A percentile compares a stretch with the other conserved stretches of the same genome.
phyloP scores from a whole-genome alignment of 1,284 basidiomycete genomes.

The Rugiboletus extremiorientalis region DNA sequence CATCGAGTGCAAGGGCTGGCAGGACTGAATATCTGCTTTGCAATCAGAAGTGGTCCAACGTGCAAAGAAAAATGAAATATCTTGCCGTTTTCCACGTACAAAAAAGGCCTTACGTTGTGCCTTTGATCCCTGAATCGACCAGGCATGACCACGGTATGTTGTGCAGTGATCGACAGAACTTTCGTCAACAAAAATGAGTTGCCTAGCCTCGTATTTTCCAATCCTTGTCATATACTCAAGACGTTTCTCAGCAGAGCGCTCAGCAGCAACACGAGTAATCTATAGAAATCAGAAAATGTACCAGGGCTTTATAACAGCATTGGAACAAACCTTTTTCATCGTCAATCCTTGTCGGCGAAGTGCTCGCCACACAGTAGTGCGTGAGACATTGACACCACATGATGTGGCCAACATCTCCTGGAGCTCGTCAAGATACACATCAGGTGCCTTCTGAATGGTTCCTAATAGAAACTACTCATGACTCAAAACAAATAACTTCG shows the following conservation, averaged over 20 bases:
- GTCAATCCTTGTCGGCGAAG: slow-evolving; percentile 17
- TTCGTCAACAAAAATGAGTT: background rate
- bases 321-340: slow-evolving; percentile 25
- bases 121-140: background rate
- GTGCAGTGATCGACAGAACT: background rate
- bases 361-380: slow-evolving; percentile 19
- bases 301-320: too few species aligned
- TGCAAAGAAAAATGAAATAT: too few species aligned
- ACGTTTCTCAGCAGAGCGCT: background rate
- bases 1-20: too few species aligned
- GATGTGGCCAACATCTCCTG: background rate
- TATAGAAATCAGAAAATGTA: too few species aligned
- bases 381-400: slow-evolving; percentile 1
- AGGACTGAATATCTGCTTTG: too few species aligned
- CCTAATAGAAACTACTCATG: background rate
- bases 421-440: background rate
- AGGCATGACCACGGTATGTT: background rate
- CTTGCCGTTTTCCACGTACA: too few species aligned
- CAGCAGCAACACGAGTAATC: background rate
- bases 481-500: too few species aligned
- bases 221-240: background rate
- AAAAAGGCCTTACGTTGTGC: too few species aligned
- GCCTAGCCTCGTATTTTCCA: background rate
- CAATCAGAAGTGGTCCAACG: too few species aligned
- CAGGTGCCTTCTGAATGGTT: accelerated